Evolutionary conservation across 2,329 filamentous ascomycete species (phyloP).

Genomic region (Ophiostoma ulmi): DNA sequence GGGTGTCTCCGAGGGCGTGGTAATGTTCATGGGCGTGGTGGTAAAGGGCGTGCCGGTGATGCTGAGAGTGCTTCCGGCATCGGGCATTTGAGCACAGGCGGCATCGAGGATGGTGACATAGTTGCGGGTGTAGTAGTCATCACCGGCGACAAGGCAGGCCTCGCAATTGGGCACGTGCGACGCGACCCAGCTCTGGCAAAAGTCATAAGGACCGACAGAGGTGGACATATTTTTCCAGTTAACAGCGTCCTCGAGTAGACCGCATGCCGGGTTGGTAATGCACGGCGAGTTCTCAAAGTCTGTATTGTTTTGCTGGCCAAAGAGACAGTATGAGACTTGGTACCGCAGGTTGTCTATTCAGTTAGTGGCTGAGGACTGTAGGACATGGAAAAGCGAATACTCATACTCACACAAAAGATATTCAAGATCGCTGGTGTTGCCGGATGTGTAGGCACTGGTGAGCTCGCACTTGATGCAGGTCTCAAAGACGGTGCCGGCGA

Average conservation of each 20-base stretch:
- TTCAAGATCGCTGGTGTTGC: conserved; percentile 39
- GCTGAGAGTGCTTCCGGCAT: conserved; percentile 37
- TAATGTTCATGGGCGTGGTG: conserved; percentile 42
- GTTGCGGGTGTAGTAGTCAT: conserved; percentile 45
- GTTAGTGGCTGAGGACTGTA: not conserved
- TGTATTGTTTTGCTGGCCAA: conserved; percentile 40
- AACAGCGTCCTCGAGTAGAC: conserved; percentile 37
- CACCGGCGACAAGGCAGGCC: conserved; percentile 45
- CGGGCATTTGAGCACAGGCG: conserved; percentile 44
- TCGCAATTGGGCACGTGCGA: conserved; percentile 42
- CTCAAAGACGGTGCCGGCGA: conserved; percentile 43
- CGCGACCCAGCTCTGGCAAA: conserved; percentile 23
- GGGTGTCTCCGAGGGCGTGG: conserved; percentile 42
- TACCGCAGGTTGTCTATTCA: conserved; percentile 44
- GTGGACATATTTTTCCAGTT: conserved; percentile 46
- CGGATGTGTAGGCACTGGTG: conserved; percentile 40
- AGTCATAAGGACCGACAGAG: not conserved
- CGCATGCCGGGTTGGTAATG: conserved; percentile 41
- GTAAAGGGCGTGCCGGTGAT: conserved; percentile 44
- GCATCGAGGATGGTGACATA: conserved; percentile 45
- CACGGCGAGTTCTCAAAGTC: conserved; percentile 28
- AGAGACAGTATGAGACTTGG: conserved; percentile 45
- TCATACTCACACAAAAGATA: conserved; percentile 40
- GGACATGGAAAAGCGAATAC: not conserved
- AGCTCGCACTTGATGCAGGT: conserved; percentile 46